Percentiles rank a stretch among this genome's conserved stretches.
Conservation (phyloP, 179 eudicot species). For the Silene vulgaris region DNA sequence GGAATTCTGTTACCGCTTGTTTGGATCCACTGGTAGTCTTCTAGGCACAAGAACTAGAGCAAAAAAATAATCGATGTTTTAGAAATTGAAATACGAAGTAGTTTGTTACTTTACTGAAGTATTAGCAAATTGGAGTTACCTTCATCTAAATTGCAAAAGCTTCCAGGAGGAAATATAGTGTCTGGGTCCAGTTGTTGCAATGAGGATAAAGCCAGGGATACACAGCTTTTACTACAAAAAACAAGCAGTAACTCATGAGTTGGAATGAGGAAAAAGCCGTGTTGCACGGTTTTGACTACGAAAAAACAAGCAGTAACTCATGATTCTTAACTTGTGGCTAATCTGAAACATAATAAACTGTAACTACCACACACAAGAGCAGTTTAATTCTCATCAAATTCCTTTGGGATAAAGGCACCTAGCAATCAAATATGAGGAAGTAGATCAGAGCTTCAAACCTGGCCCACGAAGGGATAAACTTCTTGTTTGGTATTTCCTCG, state of each 20-base stretch:
- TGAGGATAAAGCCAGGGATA: constrained; percentile 45
- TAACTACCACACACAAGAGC: not conserved
- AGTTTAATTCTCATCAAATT: not conserved
- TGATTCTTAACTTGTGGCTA: constrained; percentile 5
- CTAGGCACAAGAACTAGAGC: constrained; percentile 55
- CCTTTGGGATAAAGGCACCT: not conserved
- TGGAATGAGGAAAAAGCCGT: constrained; percentile 45
- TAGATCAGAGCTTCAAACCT: constrained; percentile 44
- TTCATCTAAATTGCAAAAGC: constrained; percentile 71
- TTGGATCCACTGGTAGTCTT: constrained; percentile 29
- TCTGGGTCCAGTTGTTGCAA: constrained; percentile 53
- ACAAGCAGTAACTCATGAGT: constrained; percentile 19
- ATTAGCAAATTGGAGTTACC: constrained; percentile 34
- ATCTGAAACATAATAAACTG: not conserved
- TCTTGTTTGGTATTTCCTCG: constrained; percentile 51
- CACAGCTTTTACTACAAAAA: constrained; percentile 61
- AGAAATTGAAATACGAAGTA: not conserved
- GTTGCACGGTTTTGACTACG: constrained; percentile 66
- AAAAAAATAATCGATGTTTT: constrained; percentile 20
- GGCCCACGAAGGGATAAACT: constrained; percentile 86
- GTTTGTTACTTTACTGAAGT: not conserved
- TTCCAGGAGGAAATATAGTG: constrained; percentile 55
- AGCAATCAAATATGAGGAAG: constrained; percentile 9
- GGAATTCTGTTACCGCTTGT: not conserved
- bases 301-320: constrained; percentile 26